Percentiles rank a stretch among this genome's conserved stretches.
phyloP scores from a whole-genome alignment of 2,329 filamentous ascomycete species.

The Drechmeria coniospora region DNA sequence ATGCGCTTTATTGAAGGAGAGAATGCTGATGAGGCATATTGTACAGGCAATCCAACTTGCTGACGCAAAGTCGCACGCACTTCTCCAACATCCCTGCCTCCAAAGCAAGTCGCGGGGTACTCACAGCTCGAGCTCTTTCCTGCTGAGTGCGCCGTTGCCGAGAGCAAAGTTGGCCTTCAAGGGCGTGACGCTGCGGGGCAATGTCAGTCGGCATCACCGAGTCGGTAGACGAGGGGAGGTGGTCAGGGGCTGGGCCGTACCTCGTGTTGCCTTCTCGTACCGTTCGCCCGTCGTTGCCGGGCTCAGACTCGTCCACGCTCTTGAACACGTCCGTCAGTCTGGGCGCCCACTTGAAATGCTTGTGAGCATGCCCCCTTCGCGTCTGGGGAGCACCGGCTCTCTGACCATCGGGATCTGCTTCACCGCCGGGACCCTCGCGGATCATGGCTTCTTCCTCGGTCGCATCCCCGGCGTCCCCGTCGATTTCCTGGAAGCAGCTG shows the following conservation, averaged over 20 bases:
- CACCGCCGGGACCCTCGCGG: constrained; percentile 45
- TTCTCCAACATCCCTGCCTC: no score
- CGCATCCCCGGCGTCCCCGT: constrained; percentile 46
- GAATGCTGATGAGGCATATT: constrained; percentile 7
- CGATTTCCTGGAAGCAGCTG: constrained; percentile 73
- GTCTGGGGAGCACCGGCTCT: constrained; percentile 8
- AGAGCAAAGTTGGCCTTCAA: constrained; percentile 90
- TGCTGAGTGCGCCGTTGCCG: constrained; percentile 41
- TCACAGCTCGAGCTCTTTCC: constrained; percentile 71
- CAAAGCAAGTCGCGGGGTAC: constrained; percentile 37
- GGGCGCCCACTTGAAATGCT: constrained; percentile 91
- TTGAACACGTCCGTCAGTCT: constrained; percentile 75
- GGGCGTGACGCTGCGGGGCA: constrained; percentile 57
- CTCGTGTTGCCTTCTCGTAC: constrained; percentile 79
- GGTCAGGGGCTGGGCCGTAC: no score
- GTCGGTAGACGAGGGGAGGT: background rate
- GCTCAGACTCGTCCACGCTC: constrained; percentile 63
- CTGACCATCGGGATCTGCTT: constrained; percentile 25
- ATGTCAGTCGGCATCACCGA: constrained; percentile 1
- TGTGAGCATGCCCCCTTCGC: constrained; percentile 46
- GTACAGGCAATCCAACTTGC: constrained; percentile 12
- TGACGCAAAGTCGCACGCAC: constrained; percentile 4
- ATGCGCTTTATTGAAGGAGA: constrained; percentile 18
- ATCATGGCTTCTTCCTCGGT: constrained; percentile 60
- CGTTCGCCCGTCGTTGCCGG: constrained; percentile 86